A percentile compares a stretch with the other conserved stretches of the same genome.
Evolutionary conservation across 768 basidiomycete species (phyloP).

Genomic region (Macrolepiota albuminosa): DNA sequence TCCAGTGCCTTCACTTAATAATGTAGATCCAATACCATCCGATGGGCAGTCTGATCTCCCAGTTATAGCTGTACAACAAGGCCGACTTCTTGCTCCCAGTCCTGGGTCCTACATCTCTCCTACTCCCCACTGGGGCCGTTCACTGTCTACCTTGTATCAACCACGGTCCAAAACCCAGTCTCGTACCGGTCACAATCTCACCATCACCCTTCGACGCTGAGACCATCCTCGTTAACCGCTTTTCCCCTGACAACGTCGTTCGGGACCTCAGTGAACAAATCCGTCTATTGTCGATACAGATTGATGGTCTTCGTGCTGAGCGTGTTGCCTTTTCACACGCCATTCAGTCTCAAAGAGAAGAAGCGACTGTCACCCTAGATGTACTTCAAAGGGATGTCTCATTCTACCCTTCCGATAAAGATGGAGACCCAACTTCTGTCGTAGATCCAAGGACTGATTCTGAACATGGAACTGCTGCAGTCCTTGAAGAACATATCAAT

Average conservation of each 20-base stretch:
- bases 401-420: background rate
- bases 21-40: too few species aligned
- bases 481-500: background rate
- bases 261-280: conserved; percentile 27
- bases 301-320: conserved; percentile 29
- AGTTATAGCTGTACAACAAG: background rate
- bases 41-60: background rate
- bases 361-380: background rate
- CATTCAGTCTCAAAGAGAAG: conserved; percentile 9
- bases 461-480: background rate
- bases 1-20: background rate
- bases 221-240: too few species aligned
- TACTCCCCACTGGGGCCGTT: too few species aligned
- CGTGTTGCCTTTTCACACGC: conserved; percentile 17
- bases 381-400: background rate
- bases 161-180: too few species aligned
- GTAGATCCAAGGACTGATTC: background rate
- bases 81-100: too few species aligned
- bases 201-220: too few species aligned
- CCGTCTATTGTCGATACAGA: conserved; percentile 21
- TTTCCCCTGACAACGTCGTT: background rate
- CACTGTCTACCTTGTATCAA: too few species aligned
- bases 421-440: background rate
- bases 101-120: too few species aligned
- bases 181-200: too few species aligned